phyloP scores from a whole-genome alignment of 352 stramenopile genomes.

The Phytopythium delawarense region DNA sequence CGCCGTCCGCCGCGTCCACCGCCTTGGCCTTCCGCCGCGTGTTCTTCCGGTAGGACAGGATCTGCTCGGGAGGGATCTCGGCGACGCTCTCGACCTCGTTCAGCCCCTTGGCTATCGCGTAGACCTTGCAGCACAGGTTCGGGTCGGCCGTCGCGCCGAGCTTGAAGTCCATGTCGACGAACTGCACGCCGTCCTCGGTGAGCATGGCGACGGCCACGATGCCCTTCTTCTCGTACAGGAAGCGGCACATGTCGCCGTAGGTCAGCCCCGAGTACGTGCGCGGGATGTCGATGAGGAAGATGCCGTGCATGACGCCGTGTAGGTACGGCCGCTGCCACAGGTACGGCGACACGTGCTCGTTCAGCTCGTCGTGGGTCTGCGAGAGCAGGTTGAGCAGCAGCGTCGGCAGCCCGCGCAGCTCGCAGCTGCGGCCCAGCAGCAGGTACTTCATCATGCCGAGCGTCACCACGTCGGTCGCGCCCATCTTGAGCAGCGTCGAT shows the following conservation, averaged over 20 bases:
- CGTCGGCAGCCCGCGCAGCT: conserved; percentile 60
- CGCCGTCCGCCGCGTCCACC: conserved; percentile 17
- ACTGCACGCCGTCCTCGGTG: conserved; percentile 55
- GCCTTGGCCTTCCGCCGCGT: conserved; percentile 57
- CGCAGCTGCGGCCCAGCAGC: conserved; percentile 61
- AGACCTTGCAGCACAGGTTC: conserved; percentile 79
- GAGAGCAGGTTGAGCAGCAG: conserved; percentile 61
- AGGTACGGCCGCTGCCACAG: conserved; percentile 69
- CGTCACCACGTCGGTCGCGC: conserved; percentile 65
- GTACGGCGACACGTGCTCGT: conserved; percentile 42
- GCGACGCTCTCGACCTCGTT: conserved; percentile 49
- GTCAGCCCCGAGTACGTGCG: conserved; percentile 77
- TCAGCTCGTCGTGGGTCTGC: conserved; percentile 50
- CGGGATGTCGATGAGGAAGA: conserved; percentile 75
- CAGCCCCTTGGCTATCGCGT: conserved; percentile 58
- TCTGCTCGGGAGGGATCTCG: conserved; percentile 65
- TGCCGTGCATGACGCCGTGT: conserved; percentile 63
- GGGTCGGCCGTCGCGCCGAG: conserved; percentile 64
- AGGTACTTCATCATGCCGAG: conserved; percentile 71
- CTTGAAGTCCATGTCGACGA: conserved; percentile 80
- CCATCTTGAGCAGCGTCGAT: conserved; percentile 67
- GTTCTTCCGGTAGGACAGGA: conserved; percentile 74
- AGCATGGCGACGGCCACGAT: conserved; percentile 69
- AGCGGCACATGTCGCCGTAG: conserved; percentile 73
- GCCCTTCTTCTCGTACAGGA: conserved; percentile 68